These are phyloP conservation scores for Hylodesmum podocarpum DNA, from an alignment of 306 rosid genomes.

Conservation along the genomic window DNA sequence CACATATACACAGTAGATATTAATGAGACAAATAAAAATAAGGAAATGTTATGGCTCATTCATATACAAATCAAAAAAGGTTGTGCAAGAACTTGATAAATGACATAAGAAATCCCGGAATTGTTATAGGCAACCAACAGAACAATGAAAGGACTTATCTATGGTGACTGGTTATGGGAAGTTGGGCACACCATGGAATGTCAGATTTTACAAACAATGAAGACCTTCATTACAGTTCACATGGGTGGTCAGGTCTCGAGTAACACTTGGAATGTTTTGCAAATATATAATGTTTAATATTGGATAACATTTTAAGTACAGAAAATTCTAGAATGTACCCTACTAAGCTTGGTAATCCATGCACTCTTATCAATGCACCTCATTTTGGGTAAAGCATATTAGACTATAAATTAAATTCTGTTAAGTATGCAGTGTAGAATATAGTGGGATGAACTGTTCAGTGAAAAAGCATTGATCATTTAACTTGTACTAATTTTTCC, in stretches of 20 bases:
- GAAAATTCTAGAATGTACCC: not conserved
- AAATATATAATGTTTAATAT: not conserved
- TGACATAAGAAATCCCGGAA: not conserved
- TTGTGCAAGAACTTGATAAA: slow-evolving; percentile 13
- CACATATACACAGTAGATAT: not conserved
- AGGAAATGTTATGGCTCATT: not conserved
- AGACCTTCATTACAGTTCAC: not conserved
- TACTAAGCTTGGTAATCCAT: not conserved
- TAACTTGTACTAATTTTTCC: not conserved
- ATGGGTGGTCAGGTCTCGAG: not conserved
- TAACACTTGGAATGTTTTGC: not conserved
- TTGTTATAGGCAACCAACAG: not conserved
- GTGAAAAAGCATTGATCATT: not conserved
- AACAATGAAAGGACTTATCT: slow-evolving; percentile 2
- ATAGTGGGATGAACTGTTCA: not conserved
- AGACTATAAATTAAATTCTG: not conserved
- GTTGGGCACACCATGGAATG: not conserved
- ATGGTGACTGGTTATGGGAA: not conserved
- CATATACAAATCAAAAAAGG: slow-evolving; percentile 24
- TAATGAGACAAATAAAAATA: not conserved
- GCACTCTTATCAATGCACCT: not conserved
- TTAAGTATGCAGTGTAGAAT: not conserved
- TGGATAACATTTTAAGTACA: not conserved
- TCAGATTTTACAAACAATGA: not conserved
- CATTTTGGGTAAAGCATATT: not conserved